Conservation (phyloP, 352 stramenopile genomes). For the Pythium sp. region DNA sequence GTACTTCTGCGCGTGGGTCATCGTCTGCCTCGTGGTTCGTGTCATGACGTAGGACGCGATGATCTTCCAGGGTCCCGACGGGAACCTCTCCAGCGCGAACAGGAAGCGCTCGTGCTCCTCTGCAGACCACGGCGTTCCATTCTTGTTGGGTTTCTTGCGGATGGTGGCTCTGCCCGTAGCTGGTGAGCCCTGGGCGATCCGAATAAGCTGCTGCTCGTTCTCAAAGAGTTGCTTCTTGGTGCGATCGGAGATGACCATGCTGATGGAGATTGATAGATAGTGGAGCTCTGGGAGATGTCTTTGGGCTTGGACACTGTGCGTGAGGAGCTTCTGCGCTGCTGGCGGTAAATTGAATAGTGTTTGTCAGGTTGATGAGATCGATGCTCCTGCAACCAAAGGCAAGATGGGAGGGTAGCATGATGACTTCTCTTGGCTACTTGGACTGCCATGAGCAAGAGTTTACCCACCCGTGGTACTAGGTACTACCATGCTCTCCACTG, state of each 20-base stretch:
- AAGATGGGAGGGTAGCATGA: background rate
- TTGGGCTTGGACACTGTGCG: too few species aligned
- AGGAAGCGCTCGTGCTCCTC: too few species aligned
- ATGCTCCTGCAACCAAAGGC: background rate
- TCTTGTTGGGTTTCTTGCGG: background rate
- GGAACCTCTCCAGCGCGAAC: background rate
- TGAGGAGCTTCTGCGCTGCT: background rate
- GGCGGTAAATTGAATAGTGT: background rate
- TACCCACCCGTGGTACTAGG: background rate
- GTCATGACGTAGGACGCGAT: conserved; percentile 13
- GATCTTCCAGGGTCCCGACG: background rate
- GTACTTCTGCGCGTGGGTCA: conserved; percentile 45
- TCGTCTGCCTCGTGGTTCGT: conserved; percentile 32
- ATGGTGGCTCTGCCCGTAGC: too few species aligned
- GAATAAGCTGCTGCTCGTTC: background rate
- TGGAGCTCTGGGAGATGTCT: background rate
- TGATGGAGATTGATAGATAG: background rate
- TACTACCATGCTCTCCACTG: background rate
- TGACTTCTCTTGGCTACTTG: background rate
- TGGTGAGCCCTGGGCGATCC: background rate
- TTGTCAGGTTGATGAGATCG: background rate
- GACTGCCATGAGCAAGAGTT: background rate
- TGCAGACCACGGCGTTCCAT: background rate
- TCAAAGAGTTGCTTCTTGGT: background rate
- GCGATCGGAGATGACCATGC: background rate